phyloP scores from a whole-genome alignment of 805 yeast species.

The Teunomyces aglyptinius region DNA sequence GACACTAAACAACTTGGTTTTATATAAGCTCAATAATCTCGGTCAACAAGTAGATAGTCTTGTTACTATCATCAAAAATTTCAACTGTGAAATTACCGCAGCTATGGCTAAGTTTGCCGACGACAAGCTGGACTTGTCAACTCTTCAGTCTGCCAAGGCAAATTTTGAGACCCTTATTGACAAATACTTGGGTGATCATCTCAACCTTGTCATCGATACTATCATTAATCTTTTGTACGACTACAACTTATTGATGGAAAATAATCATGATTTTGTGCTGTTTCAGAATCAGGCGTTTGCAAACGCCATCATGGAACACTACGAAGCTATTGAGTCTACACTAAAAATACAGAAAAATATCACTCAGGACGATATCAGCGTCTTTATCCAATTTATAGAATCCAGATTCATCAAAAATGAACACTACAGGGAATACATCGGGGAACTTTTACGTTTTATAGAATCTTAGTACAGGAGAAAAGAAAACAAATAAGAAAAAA shows the following conservation, averaged over 20 bases:
- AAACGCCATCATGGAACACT: background rate
- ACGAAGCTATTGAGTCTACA: constrained; percentile 6
- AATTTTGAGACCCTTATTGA: constrained; percentile 7
- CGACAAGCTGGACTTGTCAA: constrained; percentile 3
- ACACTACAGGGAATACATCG: constrained; percentile 7
- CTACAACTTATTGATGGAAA: constrained; percentile 9
- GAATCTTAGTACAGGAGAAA: background rate
- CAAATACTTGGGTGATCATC: constrained; percentile 10
- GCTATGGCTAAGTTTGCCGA: background rate
- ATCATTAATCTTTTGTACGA: constrained; percentile 13
- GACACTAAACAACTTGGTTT: background rate
- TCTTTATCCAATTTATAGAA: constrained; percentile 6
- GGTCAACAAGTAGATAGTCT: constrained; percentile 6
- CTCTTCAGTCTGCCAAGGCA: constrained; percentile 7
- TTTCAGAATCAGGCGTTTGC: background rate
- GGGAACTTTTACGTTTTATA: constrained; percentile 1
- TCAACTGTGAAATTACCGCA: constrained; percentile 7
- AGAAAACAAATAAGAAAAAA: background rate
- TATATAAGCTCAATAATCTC: constrained; percentile 7
- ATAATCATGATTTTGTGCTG: constrained; percentile 4
- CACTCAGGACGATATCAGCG: constrained; percentile 4
- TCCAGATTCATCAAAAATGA: constrained; percentile 6
- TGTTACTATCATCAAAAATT: constrained; percentile 6
- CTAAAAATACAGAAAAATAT: constrained; percentile 1
- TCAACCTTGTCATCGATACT: constrained; percentile 10